phyloP scores from a whole-genome alignment of 257 asterid genomes.

The Euphrasia confusa region DNA sequence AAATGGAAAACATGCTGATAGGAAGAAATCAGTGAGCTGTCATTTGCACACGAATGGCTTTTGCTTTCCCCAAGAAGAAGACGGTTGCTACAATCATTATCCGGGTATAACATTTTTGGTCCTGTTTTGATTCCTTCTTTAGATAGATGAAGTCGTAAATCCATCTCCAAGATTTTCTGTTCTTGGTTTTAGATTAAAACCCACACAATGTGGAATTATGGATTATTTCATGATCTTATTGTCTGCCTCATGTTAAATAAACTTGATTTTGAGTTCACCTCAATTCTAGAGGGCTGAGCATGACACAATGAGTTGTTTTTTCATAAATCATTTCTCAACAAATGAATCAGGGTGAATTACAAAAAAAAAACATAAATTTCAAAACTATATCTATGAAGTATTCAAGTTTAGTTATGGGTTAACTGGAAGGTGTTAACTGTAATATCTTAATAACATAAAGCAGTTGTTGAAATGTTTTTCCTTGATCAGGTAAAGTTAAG shows the following conservation, averaged over 20 bases:
- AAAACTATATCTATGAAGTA: neutral
- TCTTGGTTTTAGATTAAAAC: neutral
- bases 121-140: constrained; percentile 10
- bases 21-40: constrained; percentile 47
- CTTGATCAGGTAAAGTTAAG: neutral
- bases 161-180: neutral
- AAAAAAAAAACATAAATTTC: neutral
- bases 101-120: constrained; percentile 34
- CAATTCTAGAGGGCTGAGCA: neutral
- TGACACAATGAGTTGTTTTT: neutral
- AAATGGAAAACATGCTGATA: constrained; percentile 41
- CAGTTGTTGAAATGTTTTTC: neutral
- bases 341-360: neutral
- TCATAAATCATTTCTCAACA: neutral
- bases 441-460: neutral
- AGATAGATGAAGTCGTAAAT: constrained; percentile 2
- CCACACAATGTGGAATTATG: neutral
- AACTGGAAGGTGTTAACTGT: neutral
- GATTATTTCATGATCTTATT: neutral
- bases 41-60: constrained; percentile 45
- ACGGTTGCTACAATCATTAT: constrained; percentile 45
- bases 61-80: constrained; percentile 48
- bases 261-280: constrained; percentile 30
- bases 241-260: neutral
- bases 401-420: neutral